A percentile compares a stretch with the other conserved stretches of the same genome.
Evolutionary conservation across 108 stramenopile genomes (phyloP).

Genomic region (Cylindrotheca closterium): DNA sequence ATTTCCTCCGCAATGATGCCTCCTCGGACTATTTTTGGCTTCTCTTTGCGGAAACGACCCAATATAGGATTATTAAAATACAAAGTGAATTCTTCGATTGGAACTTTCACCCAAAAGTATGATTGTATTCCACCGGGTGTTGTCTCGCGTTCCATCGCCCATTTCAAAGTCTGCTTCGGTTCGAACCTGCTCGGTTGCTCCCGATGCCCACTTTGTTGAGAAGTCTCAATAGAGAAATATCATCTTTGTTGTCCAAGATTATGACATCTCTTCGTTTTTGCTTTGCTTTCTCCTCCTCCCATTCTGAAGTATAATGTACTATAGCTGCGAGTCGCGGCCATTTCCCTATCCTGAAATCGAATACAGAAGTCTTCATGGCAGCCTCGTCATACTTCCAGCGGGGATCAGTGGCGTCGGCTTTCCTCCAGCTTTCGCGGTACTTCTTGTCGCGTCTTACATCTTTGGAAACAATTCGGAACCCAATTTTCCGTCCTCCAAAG

Average conservation of each 20-base stretch:
- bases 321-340: neutral
- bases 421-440: conserved; percentile 29
- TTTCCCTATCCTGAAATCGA: conserved; percentile 35
- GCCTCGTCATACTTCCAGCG: conserved; percentile 30
- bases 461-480: conserved; percentile 29
- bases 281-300: neutral
- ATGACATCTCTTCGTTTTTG: neutral
- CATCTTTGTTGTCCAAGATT: neutral
- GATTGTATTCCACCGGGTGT: conserved; percentile 26
- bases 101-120: conserved; percentile 41
- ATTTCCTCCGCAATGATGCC: conserved; percentile 52
- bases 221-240: neutral
- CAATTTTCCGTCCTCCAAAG: conserved; percentile 27
- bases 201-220: no score
- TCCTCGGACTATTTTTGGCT: conserved; percentile 29
- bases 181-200: neutral
- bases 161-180: conserved; percentile 43
- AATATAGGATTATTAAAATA: conserved; percentile 38
- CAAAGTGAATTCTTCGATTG: conserved; percentile 17
- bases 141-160: conserved; percentile 45
- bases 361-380: conserved; percentile 28
- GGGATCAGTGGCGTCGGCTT: conserved; percentile 1
- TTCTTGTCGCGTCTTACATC: conserved; percentile 25
- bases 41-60: conserved; percentile 10
- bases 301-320: neutral